Percentiles rank a stretch among this genome's conserved stretches.
phyloP scores from a whole-genome alignment of 163 green algal genomes.

The Prototheca wickerhamii region DNA sequence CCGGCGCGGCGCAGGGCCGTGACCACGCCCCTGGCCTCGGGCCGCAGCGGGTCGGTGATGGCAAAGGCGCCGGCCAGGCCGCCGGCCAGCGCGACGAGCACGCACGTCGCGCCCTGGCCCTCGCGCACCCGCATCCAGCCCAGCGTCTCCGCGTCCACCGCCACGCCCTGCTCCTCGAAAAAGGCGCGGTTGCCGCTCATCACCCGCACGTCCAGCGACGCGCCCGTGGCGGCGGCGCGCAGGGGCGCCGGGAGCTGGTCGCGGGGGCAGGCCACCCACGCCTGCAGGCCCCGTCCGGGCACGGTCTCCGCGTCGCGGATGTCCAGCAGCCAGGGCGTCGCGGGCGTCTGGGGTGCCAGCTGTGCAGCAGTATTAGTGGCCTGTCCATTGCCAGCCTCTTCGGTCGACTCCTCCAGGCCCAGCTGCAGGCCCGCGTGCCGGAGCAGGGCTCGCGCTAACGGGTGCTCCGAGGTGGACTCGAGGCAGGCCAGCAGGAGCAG shows the following conservation, averaged over 20 bases:
- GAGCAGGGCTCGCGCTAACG: constrained; percentile 74
- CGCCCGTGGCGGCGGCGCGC: not conserved
- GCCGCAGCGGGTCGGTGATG: constrained; percentile 72
- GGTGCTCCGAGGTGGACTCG: constrained; percentile 82
- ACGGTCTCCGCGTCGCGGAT: constrained; percentile 4
- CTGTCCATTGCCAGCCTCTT: too few species aligned
- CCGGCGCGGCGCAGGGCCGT: constrained; percentile 42
- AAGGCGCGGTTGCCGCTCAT: constrained; percentile 65
- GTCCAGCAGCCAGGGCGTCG: constrained; percentile 1
- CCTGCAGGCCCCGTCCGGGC: constrained; percentile 10
- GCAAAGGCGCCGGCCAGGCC: constrained; percentile 49
- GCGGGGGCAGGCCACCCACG: not conserved
- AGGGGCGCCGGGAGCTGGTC: not conserved
- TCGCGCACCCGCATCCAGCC: constrained; percentile 20
- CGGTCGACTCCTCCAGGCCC: constrained; percentile 1
- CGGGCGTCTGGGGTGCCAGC: not conserved
- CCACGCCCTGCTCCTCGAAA: constrained; percentile 53
- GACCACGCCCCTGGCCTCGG: constrained; percentile 71
- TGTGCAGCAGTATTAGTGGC: too few species aligned
- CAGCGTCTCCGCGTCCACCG: constrained; percentile 36
- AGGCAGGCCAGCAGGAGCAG: constrained; percentile 52
- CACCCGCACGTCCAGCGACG: constrained; percentile 24
- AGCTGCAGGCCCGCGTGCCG: constrained; percentile 17
- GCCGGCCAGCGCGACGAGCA: constrained; percentile 45
- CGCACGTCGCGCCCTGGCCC: constrained; percentile 37